Evolutionary conservation across 2,329 filamentous ascomycete genomes (phyloP), one percentile per base, ranked within the genome.

Genomic region (Nemania bipapillata): DNA sequence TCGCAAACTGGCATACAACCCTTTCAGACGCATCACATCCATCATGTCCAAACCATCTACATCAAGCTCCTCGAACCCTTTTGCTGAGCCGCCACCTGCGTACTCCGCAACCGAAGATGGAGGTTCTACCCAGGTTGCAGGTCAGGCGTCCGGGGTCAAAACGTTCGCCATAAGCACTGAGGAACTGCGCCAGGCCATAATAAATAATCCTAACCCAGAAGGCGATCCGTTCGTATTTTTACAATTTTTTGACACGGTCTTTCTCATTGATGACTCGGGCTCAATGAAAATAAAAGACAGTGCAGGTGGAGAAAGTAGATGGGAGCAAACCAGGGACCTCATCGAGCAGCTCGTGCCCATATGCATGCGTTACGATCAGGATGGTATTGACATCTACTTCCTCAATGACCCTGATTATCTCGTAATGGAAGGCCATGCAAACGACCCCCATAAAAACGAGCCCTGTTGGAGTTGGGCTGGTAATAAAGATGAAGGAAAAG

Each of bases 311-410:
- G n/a, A 3, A 4, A 70, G 45, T n/a, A 54, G 70, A 24, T 98
- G 95, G 95, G 79, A 82, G 12, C 92, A 97, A 79, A 92, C 92
- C 0, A 82, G 86, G 28, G 83, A 86, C 8, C 92, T 91, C 1
- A 86, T 98, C 1, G 81, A 86, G 35, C 85, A 88, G 55, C 94
- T 98, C 75, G 87, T 93, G 0, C 93, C 93, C 0, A 91, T 97
- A 75, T 96, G 94, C 81, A 92, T 92, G 0, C 79, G 83, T 3
- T 90, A 92, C 79, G 95, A 98, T 78, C 81, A 84, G 0, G 92
- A 97, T 79, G 95, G 95, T 24, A 90, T 98, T 73, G 95, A 98
- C 77, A 84, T 98, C 71, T 94, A 92, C 85, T 98, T 98, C 80
- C 84, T 98, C 42, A 97, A 98, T 81, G 86, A 91, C 77, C 77